Evolutionary conservation across 1,139 yeast genomes (phyloP), one percentile per base, ranked within the genome.

Genomic region (Zygoascus meyerae): DNA sequence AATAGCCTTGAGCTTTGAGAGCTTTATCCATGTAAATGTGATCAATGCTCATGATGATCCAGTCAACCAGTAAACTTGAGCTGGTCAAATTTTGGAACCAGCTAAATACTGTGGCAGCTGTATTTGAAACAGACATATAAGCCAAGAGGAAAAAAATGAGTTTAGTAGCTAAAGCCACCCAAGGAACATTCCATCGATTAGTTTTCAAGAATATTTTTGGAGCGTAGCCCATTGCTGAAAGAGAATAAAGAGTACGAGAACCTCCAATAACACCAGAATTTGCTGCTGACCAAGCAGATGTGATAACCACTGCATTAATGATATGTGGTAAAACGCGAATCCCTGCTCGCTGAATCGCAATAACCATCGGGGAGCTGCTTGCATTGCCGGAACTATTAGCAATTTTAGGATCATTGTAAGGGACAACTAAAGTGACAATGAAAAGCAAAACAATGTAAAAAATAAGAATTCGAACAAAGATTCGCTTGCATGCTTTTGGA

Each of bases 11-110:
- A 3, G 78, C 87, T 61, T 72, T 74, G 53, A 81, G 71, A 2
- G 90, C 94, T 53, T 70, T 71, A 71, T 72, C 73, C 67, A 83
- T 45, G 52, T 66, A 64, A 53, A 69, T 70, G 59, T 71, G 72
- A 48, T 69, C 59, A 52, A 65, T 55, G 66, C 73, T 70, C 48
- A 73, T 67, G 50, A 70, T 65, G 21, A 67, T 51, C 61, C 73
- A 73, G 17, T 73, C 59, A 48, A 72, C 62, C 52, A 74, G 63
- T 42, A 71, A 57, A 7, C 77, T 75, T 11, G 75, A 68, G 10
- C 78, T 70, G 35, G 83, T 78, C 46, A 86, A 79, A 65, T 83
- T 83, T 54, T 84, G 71, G 50, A 86, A 73, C 95, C 95, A 86
- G 58, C 75, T 68, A 68, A 86, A 83, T n/a, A 81, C 76, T 21